phyloP scores from a whole-genome alignment of 495 filamentous ascomycete species.

The Haplographium delicatum region DNA sequence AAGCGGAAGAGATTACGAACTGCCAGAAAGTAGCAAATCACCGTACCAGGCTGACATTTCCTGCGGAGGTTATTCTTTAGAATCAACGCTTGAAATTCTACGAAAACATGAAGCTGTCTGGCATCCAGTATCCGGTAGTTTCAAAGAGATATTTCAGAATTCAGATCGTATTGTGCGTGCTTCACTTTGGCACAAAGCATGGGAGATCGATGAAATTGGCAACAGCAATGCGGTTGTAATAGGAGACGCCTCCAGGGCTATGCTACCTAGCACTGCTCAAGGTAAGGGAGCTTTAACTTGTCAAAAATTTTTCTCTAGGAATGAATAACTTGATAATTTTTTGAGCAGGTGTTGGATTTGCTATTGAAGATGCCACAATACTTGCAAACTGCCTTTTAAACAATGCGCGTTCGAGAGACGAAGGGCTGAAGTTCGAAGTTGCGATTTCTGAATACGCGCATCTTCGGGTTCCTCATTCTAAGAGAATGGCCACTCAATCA shows the following conservation, averaged over 20 bases:
- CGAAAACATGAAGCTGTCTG: conserved; percentile 13
- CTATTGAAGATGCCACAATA: conserved; percentile 28
- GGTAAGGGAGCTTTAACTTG: too few relatives aligned
- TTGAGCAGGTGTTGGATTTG: conserved; percentile 22
- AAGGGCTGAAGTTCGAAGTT: conserved; percentile 5
- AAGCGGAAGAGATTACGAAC: too few relatives aligned
- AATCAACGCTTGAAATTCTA: conserved; percentile 20
- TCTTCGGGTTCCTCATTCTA: conserved; percentile 21
- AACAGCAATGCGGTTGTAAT: conserved; percentile 16
- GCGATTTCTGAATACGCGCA: conserved; percentile 17
- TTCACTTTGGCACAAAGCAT: conserved; percentile 20
- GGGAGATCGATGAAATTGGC: conserved; percentile 14
- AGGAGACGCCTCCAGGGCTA: conserved; percentile 39
- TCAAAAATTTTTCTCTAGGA: too few relatives aligned
- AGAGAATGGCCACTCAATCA: conserved; percentile 19
- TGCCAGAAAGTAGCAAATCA: too few relatives aligned
- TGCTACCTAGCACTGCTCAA: conserved; percentile 41
- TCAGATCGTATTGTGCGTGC: conserved; percentile 21
- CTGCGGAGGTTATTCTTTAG: conserved; percentile 22
- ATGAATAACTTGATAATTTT: background rate
- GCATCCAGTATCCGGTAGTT: conserved; percentile 20
- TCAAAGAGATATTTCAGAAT: conserved; percentile 19
- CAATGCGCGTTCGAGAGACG: conserved; percentile 6
- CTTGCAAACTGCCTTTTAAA: conserved; percentile 27
- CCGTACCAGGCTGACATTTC: conserved; percentile 9